Conservation (phyloP, 2,329 filamentous ascomycete species). For the Diaporthe velutina region DNA sequence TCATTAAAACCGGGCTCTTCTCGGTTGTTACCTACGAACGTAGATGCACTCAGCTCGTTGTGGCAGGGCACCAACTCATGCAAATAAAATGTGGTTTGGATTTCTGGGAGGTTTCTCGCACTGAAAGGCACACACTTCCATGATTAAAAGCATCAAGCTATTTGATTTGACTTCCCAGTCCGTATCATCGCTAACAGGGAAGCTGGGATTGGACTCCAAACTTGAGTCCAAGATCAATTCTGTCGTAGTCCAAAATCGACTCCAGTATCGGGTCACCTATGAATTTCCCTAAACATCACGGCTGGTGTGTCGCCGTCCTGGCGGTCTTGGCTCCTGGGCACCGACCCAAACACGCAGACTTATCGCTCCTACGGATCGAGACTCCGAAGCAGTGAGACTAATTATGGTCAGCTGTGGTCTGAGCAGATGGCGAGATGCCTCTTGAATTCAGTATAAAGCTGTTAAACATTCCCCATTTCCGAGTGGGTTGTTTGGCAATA, state of each 20-base stretch:
- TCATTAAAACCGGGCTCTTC: background rate
- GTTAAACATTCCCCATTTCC: background rate
- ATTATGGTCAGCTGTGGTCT: background rate
- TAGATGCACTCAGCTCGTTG: too few species aligned
- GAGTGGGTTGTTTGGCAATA: too few species aligned
- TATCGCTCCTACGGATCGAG: conserved; percentile 15
- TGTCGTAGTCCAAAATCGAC: too few species aligned
- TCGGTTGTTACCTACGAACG: too few species aligned
- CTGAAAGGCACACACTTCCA: too few species aligned
- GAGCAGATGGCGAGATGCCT: background rate
- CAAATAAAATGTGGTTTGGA: background rate
- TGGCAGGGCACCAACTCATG: too few species aligned
- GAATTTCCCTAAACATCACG: conserved; percentile 13
- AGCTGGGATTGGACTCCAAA: background rate
- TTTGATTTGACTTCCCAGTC: too few species aligned
- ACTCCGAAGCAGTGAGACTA: background rate
- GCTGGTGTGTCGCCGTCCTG: conserved; percentile 6
- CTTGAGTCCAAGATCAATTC: background rate
- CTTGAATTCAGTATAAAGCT: background rate
- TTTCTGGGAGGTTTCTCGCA: background rate
- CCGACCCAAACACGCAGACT: background rate
- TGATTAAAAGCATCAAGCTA: background rate
- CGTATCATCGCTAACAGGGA: too few species aligned
- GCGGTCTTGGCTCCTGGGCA: conserved; percentile 25
- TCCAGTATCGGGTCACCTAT: too few species aligned